phyloP scores from a whole-genome alignment of 805 yeast species.

The Pichia insulana region DNA sequence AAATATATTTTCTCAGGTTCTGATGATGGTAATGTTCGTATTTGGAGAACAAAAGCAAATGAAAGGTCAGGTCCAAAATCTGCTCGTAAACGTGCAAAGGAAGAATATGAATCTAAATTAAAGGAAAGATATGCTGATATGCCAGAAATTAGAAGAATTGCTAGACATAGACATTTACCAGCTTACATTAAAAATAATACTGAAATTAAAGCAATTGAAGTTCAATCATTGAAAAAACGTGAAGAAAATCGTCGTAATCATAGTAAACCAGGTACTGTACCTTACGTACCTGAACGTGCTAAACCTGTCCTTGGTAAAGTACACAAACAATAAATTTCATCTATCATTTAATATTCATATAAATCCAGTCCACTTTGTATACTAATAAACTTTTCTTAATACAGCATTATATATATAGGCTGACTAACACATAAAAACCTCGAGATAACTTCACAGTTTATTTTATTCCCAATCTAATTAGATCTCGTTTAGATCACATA shows the following conservation, averaged over 20 bases:
- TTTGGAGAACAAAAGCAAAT: slow-evolving; percentile 87
- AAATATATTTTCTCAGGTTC: slow-evolving; percentile 83
- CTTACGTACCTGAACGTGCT: slow-evolving; percentile 63
- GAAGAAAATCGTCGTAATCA: slow-evolving; percentile 79
- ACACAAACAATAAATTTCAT: slow-evolving; percentile 33
- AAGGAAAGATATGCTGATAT: slow-evolving; percentile 88
- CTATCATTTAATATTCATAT: background rate
- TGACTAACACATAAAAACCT: no score
- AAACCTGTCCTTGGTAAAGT: slow-evolving; percentile 83
- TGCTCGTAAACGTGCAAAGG: slow-evolving; percentile 66
- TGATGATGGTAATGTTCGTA: slow-evolving; percentile 89
- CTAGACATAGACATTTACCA: slow-evolving; percentile 91
- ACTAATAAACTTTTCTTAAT: no score
- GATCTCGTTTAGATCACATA: no score
- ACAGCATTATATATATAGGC: no score
- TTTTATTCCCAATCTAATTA: no score
- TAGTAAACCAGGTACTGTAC: slow-evolving; percentile 52
- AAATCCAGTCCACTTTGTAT: no score
- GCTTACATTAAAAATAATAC: slow-evolving; percentile 77
- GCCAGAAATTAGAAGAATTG: slow-evolving; percentile 91
- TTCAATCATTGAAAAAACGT: slow-evolving; percentile 64
- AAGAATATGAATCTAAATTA: slow-evolving; percentile 86
- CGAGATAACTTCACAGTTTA: no score
- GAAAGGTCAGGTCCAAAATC: slow-evolving; percentile 79
- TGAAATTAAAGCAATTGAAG: slow-evolving; percentile 73